Evolutionary conservation across 2,329 filamentous ascomycete genomes (phyloP).

Genomic region (Microcera coccophila): DNA sequence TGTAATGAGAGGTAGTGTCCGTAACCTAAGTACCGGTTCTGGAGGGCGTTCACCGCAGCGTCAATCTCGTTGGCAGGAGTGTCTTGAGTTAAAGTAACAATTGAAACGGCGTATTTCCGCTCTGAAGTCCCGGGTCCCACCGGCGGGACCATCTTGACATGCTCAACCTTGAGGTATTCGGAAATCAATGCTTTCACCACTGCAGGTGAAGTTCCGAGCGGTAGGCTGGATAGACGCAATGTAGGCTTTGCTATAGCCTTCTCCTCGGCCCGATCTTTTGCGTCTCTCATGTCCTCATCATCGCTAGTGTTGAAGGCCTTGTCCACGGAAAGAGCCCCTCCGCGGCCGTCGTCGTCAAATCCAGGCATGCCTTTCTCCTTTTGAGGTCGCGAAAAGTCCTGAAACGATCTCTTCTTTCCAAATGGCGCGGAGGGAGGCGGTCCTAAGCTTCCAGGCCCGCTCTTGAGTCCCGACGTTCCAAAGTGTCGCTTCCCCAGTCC

Average conservation of each 20-base stretch:
- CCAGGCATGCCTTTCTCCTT: constrained; percentile 31
- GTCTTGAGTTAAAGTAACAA: constrained; percentile 76
- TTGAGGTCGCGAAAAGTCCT: constrained; percentile 37
- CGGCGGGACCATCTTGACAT: constrained; percentile 65
- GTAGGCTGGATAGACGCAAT: constrained; percentile 57
- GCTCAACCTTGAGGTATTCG: constrained; percentile 61
- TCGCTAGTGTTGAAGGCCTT: constrained; percentile 70
- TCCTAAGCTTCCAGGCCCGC: constrained; percentile 60
- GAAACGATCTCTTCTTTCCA: constrained; percentile 52
- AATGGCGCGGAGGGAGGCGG: constrained; percentile 44
- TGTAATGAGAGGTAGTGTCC: constrained; percentile 79
- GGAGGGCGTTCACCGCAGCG: constrained; percentile 68
- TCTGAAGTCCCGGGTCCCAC: constrained; percentile 52
- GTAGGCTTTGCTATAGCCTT: constrained; percentile 61
- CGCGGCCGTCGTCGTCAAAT: constrained; percentile 33
- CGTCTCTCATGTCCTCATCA: constrained; percentile 49
- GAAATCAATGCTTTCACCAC: constrained; percentile 58
- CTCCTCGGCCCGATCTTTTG: constrained; percentile 47
- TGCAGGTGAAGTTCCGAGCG: constrained; percentile 56
- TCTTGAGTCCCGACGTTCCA: constrained; percentile 52
- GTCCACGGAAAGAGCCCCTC: constrained; percentile 54
- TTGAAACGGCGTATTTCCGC: constrained; percentile 69
- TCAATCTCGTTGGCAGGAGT: constrained; percentile 83
- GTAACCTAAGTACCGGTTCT: constrained; percentile 80
- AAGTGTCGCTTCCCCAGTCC: constrained; percentile 60